Evolutionary conservation across 257 asterid species (phyloP), one percentile per base, ranked within the genome.

Genomic region (Lantana camara): DNA sequence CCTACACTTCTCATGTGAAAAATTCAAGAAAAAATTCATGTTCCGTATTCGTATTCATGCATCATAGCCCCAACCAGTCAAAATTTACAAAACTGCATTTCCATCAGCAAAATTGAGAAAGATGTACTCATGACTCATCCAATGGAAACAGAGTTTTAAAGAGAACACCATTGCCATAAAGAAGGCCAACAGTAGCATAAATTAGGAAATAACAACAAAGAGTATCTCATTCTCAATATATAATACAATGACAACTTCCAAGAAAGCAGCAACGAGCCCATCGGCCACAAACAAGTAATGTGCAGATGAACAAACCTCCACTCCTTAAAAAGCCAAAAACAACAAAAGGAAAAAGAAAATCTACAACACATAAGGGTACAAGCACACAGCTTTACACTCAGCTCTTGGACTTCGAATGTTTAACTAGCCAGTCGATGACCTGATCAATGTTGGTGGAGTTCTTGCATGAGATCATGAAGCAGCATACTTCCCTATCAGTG

Each of bases 401-500:
- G 81, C 84, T 93, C 89, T 87, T 89, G 20, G 95, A 90, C 69
- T 90, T 93, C 0, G 99, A 93, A 67, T 90, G 97, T 85, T 85
- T 90, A 35, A 93, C 95, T 4, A 93, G 90, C 99, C 97, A 93
- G 52, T 93, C 97, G 34, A 93, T 90, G 64, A 93, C 99, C 69
- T 89, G 90, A 70, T 93, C 97, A 45, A 93, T 93, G 72, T 93
- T 93, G 34, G 96, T 87, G 1, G 95, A 93, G 80, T 85, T 87
- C 82, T 90, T 90, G 95, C 99, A 93, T 13, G 99, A 93, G 79
- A 93, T 90, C 97, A 93, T 90, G 68, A 74, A 90, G 92, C 99
- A 90, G 87, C 97, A 93, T 0, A 93, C 99, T 78, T 93, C 99
- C 73, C 99, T 79, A 56, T 90, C 96, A 9, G 95, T 81, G 35